Conservation (phyloP, 2,329 filamentous ascomycete species). For the Talaromyces sp. region DNA sequence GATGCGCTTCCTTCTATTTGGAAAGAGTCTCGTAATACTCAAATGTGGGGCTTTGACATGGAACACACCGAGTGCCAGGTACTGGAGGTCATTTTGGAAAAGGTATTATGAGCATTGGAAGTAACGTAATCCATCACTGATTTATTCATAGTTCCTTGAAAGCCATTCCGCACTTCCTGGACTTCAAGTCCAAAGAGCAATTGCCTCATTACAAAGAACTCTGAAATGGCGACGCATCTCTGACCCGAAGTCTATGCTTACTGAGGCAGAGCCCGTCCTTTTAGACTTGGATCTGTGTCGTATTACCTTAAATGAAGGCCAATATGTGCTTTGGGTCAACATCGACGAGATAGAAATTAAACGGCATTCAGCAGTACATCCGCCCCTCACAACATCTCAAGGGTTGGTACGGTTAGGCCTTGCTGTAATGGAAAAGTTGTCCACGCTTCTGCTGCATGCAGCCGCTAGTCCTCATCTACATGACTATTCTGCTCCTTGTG, state of each 20-base stretch:
- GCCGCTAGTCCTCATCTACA: not conserved
- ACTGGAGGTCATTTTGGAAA: not conserved
- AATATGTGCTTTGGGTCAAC: slow-evolving; percentile 1
- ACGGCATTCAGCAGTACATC: not conserved
- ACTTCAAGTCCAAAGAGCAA: slow-evolving; percentile 1
- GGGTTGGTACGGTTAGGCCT: slow-evolving; percentile 1
- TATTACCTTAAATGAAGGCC: not conserved
- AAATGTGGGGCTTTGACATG: not conserved
- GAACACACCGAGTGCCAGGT: not conserved
- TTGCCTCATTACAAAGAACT: not conserved
- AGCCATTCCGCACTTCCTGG: slow-evolving; percentile 1
- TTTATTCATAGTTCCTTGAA: not conserved
- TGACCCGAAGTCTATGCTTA: not conserved
- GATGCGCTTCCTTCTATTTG: not conserved
- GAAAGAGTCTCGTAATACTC: not conserved
- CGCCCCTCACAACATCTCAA: not conserved
- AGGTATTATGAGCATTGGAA: not conserved
- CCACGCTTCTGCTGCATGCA: not conserved
- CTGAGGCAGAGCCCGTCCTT: not conserved
- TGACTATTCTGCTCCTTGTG: not conserved
- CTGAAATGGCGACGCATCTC: slow-evolving; percentile 3
- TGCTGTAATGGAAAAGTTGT: slow-evolving; percentile 1
- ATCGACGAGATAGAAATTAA: slow-evolving; percentile 6
- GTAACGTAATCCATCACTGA: not conserved
- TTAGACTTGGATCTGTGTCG: not conserved